Percentiles rank a stretch among this genome's conserved stretches.
phyloP scores from a whole-genome alignment of 768 basidiomycete species.

The Boletus pseudopeckii region DNA sequence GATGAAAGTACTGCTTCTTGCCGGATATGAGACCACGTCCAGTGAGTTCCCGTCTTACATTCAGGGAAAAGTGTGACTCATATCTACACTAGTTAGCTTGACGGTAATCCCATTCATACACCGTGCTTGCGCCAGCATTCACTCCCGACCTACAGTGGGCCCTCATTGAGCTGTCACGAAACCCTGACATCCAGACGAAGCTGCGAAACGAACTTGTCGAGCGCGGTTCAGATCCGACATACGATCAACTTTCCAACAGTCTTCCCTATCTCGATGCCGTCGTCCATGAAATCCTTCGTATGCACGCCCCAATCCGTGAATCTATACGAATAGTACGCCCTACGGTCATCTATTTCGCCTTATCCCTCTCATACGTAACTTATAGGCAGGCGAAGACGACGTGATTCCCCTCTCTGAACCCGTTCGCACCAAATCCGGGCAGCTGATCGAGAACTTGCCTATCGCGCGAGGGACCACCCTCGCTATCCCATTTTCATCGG shows the following conservation, averaged over 20 bases:
- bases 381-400: conserved; percentile 39
- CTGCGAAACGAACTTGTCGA: conserved; percentile 49
- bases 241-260: conserved; percentile 47
- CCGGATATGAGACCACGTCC: too few species aligned
- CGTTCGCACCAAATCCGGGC: conserved; percentile 41
- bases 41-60: too few species aligned
- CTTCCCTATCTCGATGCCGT: conserved; percentile 57
- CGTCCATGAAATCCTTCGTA: conserved; percentile 43
- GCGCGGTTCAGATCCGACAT: conserved; percentile 47
- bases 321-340: too few species aligned
- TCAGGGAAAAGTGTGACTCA: too few species aligned
- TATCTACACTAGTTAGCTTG: too few species aligned
- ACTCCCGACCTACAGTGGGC: conserved; percentile 39
- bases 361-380: too few species aligned
- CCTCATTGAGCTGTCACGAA: conserved; percentile 49
- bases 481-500: conserved; percentile 38
- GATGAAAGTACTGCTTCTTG: too few species aligned
- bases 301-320: conserved; percentile 23
- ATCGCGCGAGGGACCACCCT: conserved; percentile 40
- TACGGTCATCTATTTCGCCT: too few species aligned
- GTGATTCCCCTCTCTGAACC: conserved; percentile 54
- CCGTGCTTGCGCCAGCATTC: too few species aligned
- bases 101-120: too few species aligned
- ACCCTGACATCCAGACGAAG: conserved; percentile 44
- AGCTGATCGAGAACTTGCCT: conserved; percentile 35